These are phyloP conservation scores for Barnettozyma wickerhamii DNA, from an alignment of 805 yeast species.

Conservation along the genomic window DNA sequence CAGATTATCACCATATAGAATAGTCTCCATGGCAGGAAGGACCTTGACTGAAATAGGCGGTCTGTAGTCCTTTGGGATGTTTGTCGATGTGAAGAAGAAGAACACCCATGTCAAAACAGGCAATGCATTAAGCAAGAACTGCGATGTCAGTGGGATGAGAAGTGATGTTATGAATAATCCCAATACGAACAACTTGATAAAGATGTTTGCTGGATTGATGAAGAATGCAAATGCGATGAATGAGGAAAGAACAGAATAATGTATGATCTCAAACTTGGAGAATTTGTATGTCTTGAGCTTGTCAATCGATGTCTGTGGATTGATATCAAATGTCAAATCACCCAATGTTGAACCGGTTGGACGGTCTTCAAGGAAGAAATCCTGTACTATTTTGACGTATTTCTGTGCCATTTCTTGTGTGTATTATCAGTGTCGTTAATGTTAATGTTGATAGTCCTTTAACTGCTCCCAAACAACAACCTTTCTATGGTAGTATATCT, in stretches of 20 bases:
- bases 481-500: neutral
- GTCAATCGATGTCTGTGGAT: conserved; percentile 37
- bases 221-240: conserved; percentile 56
- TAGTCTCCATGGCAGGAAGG: conserved; percentile 88
- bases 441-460: no score
- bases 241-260: conserved; percentile 45
- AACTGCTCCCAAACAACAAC: no score
- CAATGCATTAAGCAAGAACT: conserved; percentile 76
- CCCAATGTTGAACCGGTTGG: conserved; percentile 45
- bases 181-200: conserved; percentile 30
- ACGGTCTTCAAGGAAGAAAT: conserved; percentile 51
- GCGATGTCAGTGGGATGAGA: conserved; percentile 73
- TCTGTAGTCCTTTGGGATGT: conserved; percentile 67
- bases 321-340: conserved; percentile 46
- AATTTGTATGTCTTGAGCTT: conserved; percentile 40
- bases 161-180: conserved; percentile 41
- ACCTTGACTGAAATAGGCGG: conserved; percentile 89
- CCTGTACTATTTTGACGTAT: conserved; percentile 18
- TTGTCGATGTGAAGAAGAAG: conserved; percentile 71
- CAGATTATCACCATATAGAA: conserved; percentile 86
- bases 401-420: neutral
- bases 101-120: conserved; percentile 87
- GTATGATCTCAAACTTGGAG: conserved; percentile 44
- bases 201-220: conserved; percentile 50
- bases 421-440: neutral